phyloP scores from a whole-genome alignment of 2,329 filamentous ascomycete genomes.

The Scortechinia acanthostroma region DNA sequence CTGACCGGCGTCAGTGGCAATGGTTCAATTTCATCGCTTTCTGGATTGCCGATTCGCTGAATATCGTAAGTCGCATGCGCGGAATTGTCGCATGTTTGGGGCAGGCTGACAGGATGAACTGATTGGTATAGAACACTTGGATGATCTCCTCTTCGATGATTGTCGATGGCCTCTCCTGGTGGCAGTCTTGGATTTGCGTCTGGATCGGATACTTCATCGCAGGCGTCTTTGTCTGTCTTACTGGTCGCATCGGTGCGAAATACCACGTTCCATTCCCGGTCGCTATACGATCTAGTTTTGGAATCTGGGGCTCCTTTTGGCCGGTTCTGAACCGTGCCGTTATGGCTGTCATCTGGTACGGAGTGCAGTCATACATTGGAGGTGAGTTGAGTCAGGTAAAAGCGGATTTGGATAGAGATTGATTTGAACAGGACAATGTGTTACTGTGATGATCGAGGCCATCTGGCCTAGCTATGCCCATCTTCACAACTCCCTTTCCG shows the following conservation, averaged over 20 bases:
- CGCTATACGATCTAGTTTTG: constrained; percentile 29
- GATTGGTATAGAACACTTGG: constrained; percentile 2
- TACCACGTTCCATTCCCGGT: constrained; percentile 34
- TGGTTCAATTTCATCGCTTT: not conserved
- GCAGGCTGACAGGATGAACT: no score
- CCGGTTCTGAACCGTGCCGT: constrained; percentile 31
- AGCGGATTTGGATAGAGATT: constrained; percentile 16
- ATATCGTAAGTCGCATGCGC: not conserved
- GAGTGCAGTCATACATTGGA: constrained; percentile 26
- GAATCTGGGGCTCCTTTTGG: constrained; percentile 33
- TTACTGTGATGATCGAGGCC: constrained; percentile 30
- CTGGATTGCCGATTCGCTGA: not conserved
- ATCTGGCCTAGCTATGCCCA: constrained; percentile 28
- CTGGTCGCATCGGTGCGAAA: constrained; percentile 29
- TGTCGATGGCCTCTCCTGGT: not conserved
- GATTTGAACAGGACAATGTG: constrained; percentile 15
- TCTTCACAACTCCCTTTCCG: constrained; percentile 27
- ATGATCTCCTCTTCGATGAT: constrained; percentile 2
- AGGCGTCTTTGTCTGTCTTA: constrained; percentile 28
- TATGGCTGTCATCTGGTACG: constrained; percentile 35
- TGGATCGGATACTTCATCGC: constrained; percentile 26
- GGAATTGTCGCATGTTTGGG: no score
- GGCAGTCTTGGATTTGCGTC: constrained; percentile 2
- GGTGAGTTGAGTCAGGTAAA: constrained; percentile 9
- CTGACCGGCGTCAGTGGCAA: not conserved